Conservation (phyloP, 2,329 filamentous ascomycete species). For the Epicoccum nigrum region DNA sequence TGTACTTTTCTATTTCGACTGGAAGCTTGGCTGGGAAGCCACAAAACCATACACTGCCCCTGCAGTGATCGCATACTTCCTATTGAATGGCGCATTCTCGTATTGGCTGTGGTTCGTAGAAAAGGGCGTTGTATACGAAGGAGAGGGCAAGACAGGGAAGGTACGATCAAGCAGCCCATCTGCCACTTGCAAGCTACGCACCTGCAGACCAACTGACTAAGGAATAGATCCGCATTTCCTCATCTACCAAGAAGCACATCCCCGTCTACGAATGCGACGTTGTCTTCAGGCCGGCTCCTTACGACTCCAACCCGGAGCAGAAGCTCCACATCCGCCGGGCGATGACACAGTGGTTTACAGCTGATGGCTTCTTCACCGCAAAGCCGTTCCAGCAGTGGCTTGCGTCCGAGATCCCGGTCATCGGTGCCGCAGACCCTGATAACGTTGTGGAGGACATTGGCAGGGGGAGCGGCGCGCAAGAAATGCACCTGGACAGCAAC, state of each 20-base stretch:
- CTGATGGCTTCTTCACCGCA: constrained; percentile 75
- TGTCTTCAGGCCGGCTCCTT: constrained; percentile 52
- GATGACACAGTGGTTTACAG: constrained; percentile 75
- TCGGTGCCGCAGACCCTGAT: constrained; percentile 69
- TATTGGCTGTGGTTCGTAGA: constrained; percentile 87
- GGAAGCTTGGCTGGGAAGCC: constrained; percentile 83
- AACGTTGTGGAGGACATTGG: constrained; percentile 55
- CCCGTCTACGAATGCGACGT: constrained; percentile 81
- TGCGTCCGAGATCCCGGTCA: constrained; percentile 68
- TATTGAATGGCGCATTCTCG: constrained; percentile 78
- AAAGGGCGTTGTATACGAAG: constrained; percentile 80
- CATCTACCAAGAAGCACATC: constrained; percentile 76
- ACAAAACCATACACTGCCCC: constrained; percentile 82
- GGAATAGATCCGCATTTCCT: constrained; percentile 72
- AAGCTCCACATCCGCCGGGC: constrained; percentile 64
- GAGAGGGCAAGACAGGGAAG: constrained; percentile 70
- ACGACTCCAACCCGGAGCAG: constrained; percentile 41
- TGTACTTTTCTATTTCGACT: constrained; percentile 89
- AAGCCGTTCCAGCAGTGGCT: constrained; percentile 80
- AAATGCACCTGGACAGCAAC: constrained; percentile 35
- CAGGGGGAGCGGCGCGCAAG: constrained; percentile 38
- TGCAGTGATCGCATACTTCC: constrained; percentile 79
- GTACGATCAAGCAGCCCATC: constrained; percentile 48
- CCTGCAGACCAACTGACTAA: background rate
- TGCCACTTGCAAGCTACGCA: background rate